A percentile compares a stretch with the other conserved stretches of the same genome.
Conservation (phyloP, 148 eudicot species). For the Silene latifolia region DNA sequence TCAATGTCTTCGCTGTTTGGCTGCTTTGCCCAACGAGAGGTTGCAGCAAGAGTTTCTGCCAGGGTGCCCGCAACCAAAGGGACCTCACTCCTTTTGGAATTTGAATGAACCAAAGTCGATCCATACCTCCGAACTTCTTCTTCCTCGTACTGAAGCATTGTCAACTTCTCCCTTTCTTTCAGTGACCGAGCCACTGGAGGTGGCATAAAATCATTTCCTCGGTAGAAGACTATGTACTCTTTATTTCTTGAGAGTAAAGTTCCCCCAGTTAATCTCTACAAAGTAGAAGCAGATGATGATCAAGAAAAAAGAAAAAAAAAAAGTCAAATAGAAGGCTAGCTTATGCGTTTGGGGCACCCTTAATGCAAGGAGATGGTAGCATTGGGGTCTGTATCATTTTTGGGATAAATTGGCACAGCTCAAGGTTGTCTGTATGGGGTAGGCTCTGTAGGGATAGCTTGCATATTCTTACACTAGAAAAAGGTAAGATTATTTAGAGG, state of each 20-base stretch:
- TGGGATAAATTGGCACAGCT: too few relatives aligned
- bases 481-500: too few relatives aligned
- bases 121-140: conserved; percentile 60
- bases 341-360: neutral
- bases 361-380: neutral
- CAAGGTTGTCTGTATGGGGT: too few relatives aligned
- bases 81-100: conserved; percentile 29
- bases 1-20: conserved; percentile 51
- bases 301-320: neutral
- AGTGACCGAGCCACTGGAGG: conserved; percentile 58
- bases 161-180: conserved; percentile 53
- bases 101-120: conserved; percentile 32
- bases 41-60: conserved; percentile 85
- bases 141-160: conserved; percentile 56
- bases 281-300: conserved; percentile 9
- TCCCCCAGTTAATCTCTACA: conserved; percentile 87
- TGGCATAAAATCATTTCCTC: conserved; percentile 93
- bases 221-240: conserved; percentile 83
- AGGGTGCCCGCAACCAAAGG: conserved; percentile 91
- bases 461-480: too few relatives aligned
- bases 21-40: conserved; percentile 77
- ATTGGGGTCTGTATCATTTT: too few relatives aligned
- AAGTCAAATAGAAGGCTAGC: neutral
- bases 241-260: conserved; percentile 83
- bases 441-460: too few relatives aligned